Percentiles rank a stretch among this genome's conserved stretches.
phyloP scores from a whole-genome alignment of 176 grass and related monocot species.

The Cenchrus americanus region DNA sequence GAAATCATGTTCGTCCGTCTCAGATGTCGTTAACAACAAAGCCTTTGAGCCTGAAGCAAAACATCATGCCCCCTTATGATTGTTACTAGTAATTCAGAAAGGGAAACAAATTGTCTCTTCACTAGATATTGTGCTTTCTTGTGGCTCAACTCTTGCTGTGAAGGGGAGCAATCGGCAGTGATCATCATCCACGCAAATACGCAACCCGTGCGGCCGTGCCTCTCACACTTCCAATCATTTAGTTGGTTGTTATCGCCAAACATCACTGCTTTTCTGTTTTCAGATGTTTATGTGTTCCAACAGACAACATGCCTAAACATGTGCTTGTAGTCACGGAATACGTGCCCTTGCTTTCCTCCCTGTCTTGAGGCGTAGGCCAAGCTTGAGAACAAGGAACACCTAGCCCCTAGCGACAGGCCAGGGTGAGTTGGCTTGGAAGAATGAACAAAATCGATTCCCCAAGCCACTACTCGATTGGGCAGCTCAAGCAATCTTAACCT shows the following conservation, averaged over 20 bases:
- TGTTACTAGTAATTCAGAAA: not conserved
- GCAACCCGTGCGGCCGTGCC: not conserved
- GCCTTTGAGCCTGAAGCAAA: not conserved
- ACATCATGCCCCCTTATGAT: not conserved
- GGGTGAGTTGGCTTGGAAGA: constrained; percentile 61
- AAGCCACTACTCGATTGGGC: constrained; percentile 43
- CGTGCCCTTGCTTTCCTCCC: constrained; percentile 33
- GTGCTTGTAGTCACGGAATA: not conserved
- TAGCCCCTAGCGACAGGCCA: constrained; percentile 22
- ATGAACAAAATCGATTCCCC: constrained; percentile 59
- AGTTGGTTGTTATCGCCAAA: not conserved
- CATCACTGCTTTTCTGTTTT: not conserved
- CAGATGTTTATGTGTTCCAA: not conserved
- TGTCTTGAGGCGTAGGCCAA: constrained; percentile 35
- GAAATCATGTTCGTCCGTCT: not conserved
- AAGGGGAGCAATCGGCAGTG: not conserved
- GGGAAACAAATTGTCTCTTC: not conserved
- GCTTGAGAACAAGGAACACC: constrained; percentile 46
- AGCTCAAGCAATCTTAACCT: constrained; percentile 57
- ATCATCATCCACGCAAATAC: not conserved
- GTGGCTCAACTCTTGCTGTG: not conserved
- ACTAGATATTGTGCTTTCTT: not conserved
- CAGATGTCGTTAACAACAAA: not conserved
- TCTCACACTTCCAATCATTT: not conserved
- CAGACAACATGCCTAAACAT: constrained; percentile 4